Conservation (phyloP, 202 grass and related monocot genomes). For the Setaria italica region DNA sequence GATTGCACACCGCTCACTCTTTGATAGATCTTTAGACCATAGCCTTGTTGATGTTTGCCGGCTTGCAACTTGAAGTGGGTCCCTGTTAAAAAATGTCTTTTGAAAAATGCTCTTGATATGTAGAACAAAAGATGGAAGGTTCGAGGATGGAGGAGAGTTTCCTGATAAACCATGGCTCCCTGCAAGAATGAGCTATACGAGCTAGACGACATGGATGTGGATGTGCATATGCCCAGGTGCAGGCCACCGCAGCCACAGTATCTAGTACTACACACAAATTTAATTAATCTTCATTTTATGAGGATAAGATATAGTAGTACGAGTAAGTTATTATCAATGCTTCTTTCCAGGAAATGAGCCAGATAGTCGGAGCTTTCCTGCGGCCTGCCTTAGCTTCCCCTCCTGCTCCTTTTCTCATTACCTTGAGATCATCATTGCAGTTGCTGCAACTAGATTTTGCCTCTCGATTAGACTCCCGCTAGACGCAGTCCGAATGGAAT, state of each 20-base stretch:
- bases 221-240: background rate
- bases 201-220: background rate
- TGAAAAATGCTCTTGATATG: background rate
- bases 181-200: background rate
- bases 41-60: too few species aligned
- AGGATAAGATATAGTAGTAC: background rate
- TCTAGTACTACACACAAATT: background rate
- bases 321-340: background rate
- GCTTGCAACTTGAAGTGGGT: background rate
- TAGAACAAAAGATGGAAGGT: background rate
- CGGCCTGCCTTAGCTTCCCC: background rate
- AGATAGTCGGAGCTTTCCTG: background rate
- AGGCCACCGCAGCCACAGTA: background rate
- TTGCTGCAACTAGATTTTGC: background rate
- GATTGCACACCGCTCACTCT: too few species aligned
- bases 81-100: background rate
- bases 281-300: background rate
- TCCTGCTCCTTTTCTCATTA: background rate
- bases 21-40: too few species aligned
- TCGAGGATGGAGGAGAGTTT: background rate
- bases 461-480: background rate
- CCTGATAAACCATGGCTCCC: background rate
- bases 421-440: background rate
- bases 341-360: background rate
- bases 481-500: background rate